A percentile compares a stretch with the other conserved stretches of the same genome.
Conservation (phyloP, 192 early-diverging fungal species). For the Lobosporangium transversale region DNA sequence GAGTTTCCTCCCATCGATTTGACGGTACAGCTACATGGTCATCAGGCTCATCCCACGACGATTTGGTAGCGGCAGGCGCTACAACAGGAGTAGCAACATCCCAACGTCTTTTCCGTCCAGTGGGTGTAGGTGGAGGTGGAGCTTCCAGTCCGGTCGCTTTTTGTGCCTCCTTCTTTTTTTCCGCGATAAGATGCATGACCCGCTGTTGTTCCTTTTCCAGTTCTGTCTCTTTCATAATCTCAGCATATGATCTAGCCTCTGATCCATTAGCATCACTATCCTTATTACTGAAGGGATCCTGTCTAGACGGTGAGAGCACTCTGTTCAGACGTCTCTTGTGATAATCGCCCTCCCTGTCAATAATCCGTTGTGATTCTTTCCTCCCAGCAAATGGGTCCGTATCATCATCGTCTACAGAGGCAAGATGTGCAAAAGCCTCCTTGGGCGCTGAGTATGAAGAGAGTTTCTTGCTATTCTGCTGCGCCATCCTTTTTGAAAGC, state of each 20-base stretch:
- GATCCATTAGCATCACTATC: constrained; percentile 45
- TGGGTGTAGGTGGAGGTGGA: constrained; percentile 41
- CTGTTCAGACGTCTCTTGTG: constrained; percentile 82
- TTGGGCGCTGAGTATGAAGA: constrained; percentile 85
- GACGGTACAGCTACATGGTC: constrained; percentile 56
- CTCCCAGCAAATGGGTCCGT: constrained; percentile 73
- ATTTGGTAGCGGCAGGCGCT: constrained; percentile 59
- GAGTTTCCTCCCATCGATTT: constrained; percentile 85
- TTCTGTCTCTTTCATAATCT: constrained; percentile 88
- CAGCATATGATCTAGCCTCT: constrained; percentile 78
- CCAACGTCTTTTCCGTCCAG: constrained; percentile 82
- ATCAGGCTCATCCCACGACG: constrained; percentile 62
- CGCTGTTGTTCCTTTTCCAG: constrained; percentile 85
- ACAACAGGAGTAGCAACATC: constrained; percentile 71
- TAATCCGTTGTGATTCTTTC: constrained; percentile 69
- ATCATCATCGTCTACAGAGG: constrained; percentile 59
- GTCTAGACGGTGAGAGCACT: constrained; percentile 81
- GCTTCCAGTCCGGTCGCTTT: constrained; percentile 57
- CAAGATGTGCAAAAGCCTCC: constrained; percentile 77
- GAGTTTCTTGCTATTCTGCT: constrained; percentile 63
- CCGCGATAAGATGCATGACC: constrained; percentile 73
- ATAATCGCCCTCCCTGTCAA: constrained; percentile 90
- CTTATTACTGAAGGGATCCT: constrained; percentile 80
- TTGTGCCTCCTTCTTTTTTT: constrained; percentile 73
- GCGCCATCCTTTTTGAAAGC: constrained; percentile 20